Base-by-base conservation (phyloP, 768 basidiomycete genomes). In the Russula sp. region DNA sequence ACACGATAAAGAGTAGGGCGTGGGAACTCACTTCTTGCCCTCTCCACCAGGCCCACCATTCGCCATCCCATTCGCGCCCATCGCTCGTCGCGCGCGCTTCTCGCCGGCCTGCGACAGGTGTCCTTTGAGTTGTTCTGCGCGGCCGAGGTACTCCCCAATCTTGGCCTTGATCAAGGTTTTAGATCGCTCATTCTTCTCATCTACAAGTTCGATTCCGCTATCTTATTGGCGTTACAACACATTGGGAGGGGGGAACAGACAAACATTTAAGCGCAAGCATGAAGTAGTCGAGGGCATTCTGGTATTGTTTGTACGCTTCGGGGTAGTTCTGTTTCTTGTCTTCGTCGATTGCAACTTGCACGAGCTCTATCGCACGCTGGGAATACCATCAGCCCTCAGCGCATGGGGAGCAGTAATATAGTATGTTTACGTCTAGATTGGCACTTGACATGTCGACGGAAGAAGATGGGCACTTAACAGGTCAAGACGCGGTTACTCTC, bases 261-360 rank as follows among this genome's bases (percentile, higher is more conserved):
- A 63, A 68, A 94, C 94, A 95, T 76, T 94, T 95, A 73, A 93
- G 80, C 10, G 95, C 94, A 69, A 98, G 90, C 90, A 98, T 93
- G 76, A 99, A 99, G 74, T 96, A 99, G 73, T 99, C 97, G 64
- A 98, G 83, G 1, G 92, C 83, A 81, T 98, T 96, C 80, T 90
- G 88, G 77, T 97, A 97, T 68, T 87, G 84, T 78, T 91, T 95
- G 84, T 92, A 96, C 22, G 95, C 95, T 71, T 95, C 94, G 7
- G 84, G 79, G 78, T 98, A 99, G 76, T 97, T 92, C 75, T 90
- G 88, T 75, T 94, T 94, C 66, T 83, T 81, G 77, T 99, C 97
- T 67, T 92, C 89, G 62, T 94, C 94, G 71, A 96, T 95, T 62
- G 94, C 94, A 68, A 85, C 84, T 77, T 94, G 91, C 28, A 97